A percentile compares a stretch with the other conserved stretches of the same genome.
Evolutionary conservation across 176 grass and related monocot species (phyloP).

Genomic region (Thinopyrum elongatum): DNA sequence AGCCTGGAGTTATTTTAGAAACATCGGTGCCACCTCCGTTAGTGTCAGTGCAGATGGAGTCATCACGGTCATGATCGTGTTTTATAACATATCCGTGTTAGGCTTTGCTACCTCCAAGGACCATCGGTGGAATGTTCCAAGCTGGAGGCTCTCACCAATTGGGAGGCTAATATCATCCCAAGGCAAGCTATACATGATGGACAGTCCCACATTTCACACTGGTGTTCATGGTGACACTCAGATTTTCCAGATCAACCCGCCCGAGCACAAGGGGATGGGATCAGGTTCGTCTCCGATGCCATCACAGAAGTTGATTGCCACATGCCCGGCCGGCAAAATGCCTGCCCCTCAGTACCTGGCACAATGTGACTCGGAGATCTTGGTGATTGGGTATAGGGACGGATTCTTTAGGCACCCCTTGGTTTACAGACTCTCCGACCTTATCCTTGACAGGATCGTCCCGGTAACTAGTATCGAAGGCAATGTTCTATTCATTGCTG

Average conservation of each 20-base stretch:
- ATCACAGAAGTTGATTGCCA: not conserved
- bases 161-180: not conserved
- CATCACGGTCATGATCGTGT: not conserved
- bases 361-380: not conserved
- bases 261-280: not conserved
- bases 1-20: not conserved
- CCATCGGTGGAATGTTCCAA: not conserved
- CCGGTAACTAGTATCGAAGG: not conserved
- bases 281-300: not conserved
- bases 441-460: not conserved
- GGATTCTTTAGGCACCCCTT: not conserved
- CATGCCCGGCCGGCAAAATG: not conserved
- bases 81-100: not conserved
- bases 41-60: not conserved
- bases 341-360: not conserved
- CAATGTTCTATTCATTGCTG: not conserved
- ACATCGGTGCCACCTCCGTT: not conserved
- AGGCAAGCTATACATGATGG: not conserved
- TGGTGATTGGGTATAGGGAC: not conserved
- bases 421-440: not conserved
- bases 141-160: not conserved
- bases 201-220: not conserved
- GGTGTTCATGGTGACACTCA: not conserved
- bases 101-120: not conserved
- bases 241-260: not conserved